Evolutionary conservation across 257 asterid species (phyloP).

Genomic region (Plectranthus barbatus): DNA sequence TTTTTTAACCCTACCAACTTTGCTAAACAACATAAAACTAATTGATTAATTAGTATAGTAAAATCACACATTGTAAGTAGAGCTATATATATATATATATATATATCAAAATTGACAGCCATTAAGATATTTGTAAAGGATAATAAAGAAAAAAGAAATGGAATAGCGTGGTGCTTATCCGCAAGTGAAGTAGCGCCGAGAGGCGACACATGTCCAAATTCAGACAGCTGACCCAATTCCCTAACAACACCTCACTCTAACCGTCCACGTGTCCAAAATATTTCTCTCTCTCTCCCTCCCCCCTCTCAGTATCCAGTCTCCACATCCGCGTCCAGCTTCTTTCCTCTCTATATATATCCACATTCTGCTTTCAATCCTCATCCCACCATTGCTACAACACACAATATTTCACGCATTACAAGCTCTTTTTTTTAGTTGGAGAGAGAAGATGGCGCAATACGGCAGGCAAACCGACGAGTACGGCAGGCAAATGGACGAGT

Average conservation of each 20-base stretch:
- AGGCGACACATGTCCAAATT: constrained; percentile 1
- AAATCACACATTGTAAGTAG: too few relatives aligned
- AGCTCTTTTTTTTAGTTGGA: too few relatives aligned
- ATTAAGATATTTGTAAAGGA: too few relatives aligned
- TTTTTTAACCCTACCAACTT: too few relatives aligned
- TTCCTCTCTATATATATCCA: not conserved
- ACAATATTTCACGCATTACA: not conserved
- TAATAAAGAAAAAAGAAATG: too few relatives aligned
- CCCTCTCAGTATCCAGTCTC: not conserved
- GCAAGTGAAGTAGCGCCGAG: not conserved
- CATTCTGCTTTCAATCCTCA: not conserved
- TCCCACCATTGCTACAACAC: not conserved
- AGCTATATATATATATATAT: too few relatives aligned
- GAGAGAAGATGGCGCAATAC: constrained; percentile 33
- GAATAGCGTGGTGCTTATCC: not conserved
- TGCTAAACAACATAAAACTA: too few relatives aligned
- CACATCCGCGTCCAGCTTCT: not conserved
- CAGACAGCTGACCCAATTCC: not conserved
- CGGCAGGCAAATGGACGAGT: constrained; percentile 52
- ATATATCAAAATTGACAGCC: too few relatives aligned
- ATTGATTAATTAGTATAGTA: too few relatives aligned
- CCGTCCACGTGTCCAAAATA: not conserved
- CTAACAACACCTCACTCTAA: not conserved
- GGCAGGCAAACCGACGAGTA: too few relatives aligned
- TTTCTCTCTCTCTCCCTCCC: not conserved